Percentiles rank a stretch among this genome's conserved stretches.
Conservation (phyloP, 2,329 filamentous ascomycete genomes). For the Pseudogymnoascus sp. region DNA sequence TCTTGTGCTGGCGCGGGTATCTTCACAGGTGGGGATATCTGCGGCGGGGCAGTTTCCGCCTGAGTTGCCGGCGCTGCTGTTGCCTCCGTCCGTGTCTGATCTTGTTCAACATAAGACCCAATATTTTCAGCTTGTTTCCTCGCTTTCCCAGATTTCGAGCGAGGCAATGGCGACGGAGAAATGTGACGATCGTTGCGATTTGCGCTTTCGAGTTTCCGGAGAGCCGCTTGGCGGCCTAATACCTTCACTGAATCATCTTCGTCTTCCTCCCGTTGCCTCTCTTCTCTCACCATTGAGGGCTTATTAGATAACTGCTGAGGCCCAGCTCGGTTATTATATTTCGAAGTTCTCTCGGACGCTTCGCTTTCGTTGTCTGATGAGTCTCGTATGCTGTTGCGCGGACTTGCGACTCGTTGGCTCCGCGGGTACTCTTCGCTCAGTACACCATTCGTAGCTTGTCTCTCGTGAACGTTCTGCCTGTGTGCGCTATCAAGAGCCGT, state of each 20-base stretch:
- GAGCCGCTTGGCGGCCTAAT: conserved; percentile 11
- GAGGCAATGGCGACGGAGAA: conserved; percentile 24
- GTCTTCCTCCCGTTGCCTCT: conserved; percentile 35
- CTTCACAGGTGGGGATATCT: neutral
- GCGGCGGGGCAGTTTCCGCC: neutral
- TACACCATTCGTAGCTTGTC: neutral
- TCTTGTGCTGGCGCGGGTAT: neutral
- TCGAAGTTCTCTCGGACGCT: conserved; percentile 13
- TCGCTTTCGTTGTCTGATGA: conserved; percentile 28
- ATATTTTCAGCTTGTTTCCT: conserved; percentile 17
- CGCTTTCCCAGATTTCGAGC: conserved; percentile 18
- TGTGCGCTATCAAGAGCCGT: conserved; percentile 34
- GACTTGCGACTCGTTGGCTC: conserved; percentile 4
- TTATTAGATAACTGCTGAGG: conserved; percentile 29
- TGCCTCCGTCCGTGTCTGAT: neutral
- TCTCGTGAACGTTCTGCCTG: conserved; percentile 5
- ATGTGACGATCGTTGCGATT: conserved; percentile 15
- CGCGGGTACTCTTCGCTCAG: conserved; percentile 3
- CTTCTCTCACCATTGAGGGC: conserved; percentile 40
- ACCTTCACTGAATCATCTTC: conserved; percentile 23
- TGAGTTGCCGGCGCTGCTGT: neutral
- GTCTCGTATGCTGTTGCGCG: conserved; percentile 5
- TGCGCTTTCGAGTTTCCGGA: conserved; percentile 13
- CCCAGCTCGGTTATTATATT: conserved; percentile 19
- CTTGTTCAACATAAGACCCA: neutral